Evolutionary conservation across 2,329 filamentous ascomycete species (phyloP), one percentile per base, ranked within the genome.

Genomic region (Cladosporium austrohemisphaericum): DNA sequence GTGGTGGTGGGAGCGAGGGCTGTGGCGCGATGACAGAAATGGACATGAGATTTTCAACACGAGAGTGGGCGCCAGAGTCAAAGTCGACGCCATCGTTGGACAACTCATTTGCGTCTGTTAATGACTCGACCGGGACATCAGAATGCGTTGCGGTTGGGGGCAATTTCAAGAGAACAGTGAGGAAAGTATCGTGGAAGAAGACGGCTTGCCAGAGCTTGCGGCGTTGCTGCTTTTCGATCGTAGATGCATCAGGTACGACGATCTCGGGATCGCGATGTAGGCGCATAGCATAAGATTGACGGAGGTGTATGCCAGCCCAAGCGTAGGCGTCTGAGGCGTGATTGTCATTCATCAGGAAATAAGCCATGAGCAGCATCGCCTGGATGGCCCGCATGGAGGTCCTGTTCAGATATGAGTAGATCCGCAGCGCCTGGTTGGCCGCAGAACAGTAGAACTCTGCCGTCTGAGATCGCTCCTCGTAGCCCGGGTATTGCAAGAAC

Each of bases 331-430:
- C 87, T 0, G 84, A 87, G 3, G 86, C 86, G 59, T 91, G 86
- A 59, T 90, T 90, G 65, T 92, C 86, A 60, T 92, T 92, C 71
- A 91, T 90, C 28, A 92, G 73, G 58, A 92, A 92, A 62, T 91
- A 91, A 0, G 83, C 83, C 52, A 90, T 82, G n/a, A 92, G 69
- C 0, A 90, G 83, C 86, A 91, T 91, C 36, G 87, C 81, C 65
- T 89, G 85, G 25, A 91, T 81, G 1, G 85, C 86, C 19, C 81
- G 75, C 41, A 89, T 75, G 0, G 84, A 87, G 2, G 86, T 84
- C 36, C 81, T 81, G 65, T 86, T 90, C 3, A 91, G 75, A 59
- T 90, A 92, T 0, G 85, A 88, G 50, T 81, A 85, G 61, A 90
- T 79, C 2, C 86, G 78, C 35, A 92, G 68, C 0, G 86, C 83